A percentile compares a stretch with the other conserved stretches of the same genome.
These are phyloP conservation scores for Aspergillus ibericus DNA, from an alignment of 2,329 filamentous ascomycete species.

Conservation along the genomic window DNA sequence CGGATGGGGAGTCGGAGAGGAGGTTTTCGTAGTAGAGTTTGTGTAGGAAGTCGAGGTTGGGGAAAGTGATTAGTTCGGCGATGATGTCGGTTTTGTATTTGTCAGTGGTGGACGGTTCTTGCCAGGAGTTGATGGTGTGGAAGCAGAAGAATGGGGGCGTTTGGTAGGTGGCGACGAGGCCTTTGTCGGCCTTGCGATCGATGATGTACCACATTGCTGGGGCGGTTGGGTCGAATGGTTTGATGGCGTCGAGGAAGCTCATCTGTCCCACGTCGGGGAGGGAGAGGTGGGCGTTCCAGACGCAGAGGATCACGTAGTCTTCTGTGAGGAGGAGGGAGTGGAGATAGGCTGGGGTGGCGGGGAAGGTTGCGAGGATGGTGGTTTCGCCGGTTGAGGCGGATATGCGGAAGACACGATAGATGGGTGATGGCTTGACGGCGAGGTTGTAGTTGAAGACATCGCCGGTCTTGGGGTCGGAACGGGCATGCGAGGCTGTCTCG, in stretches of 20 bases:
- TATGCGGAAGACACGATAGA: slow-evolving; percentile 69
- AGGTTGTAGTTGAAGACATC: slow-evolving; percentile 83
- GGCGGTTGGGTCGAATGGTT: slow-evolving; percentile 58
- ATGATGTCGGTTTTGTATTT: slow-evolving; percentile 53
- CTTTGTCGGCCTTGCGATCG: slow-evolving; percentile 62
- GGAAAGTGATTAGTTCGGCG: slow-evolving; percentile 66
- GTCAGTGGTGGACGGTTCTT: slow-evolving; percentile 50
- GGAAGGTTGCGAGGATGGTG: slow-evolving; percentile 68
- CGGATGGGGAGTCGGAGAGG: slow-evolving; percentile 54
- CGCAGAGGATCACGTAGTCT: slow-evolving; percentile 69
- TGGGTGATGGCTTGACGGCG: slow-evolving; percentile 56
- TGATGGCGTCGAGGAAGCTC: slow-evolving; percentile 63
- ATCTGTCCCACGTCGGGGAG: slow-evolving; percentile 8
- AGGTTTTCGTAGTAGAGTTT: slow-evolving; percentile 70
- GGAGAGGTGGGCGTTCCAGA: slow-evolving; percentile 69
- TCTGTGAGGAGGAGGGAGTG: slow-evolving; percentile 76
- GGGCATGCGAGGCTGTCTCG: slow-evolving; percentile 69
- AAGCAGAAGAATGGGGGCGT: slow-evolving; percentile 74
- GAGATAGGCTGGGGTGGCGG: slow-evolving; percentile 66
- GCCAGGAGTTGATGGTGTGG: slow-evolving; percentile 75
- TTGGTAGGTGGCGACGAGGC: slow-evolving; percentile 68
- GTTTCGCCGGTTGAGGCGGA: slow-evolving; percentile 64
- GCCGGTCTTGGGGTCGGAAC: slow-evolving; percentile 69
- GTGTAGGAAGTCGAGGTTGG: slow-evolving; percentile 64
- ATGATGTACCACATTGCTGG: slow-evolving; percentile 71